Percentiles rank a stretch among this genome's conserved stretches.
Conservation (phyloP, 2,329 filamentous ascomycete species). For the Diaporthe destruens region DNA sequence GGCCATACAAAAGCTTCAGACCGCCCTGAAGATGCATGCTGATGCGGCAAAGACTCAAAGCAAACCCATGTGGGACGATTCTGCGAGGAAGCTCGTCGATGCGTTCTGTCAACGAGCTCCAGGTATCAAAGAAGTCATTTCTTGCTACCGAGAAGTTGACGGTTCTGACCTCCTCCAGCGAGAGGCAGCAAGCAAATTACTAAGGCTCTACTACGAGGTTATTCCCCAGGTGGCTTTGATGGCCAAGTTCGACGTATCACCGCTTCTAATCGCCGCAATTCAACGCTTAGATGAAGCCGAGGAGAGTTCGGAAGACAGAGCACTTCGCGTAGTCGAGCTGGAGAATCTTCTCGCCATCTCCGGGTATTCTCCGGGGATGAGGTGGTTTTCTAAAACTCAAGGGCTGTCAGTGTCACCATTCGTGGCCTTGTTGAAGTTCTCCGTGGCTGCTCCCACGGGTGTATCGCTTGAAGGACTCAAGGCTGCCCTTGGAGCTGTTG, state of each 20-base stretch:
- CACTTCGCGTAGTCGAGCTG: conserved; percentile 78
- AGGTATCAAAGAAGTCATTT: conserved; percentile 83
- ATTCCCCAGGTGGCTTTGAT: conserved; percentile 83
- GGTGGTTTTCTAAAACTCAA: conserved; percentile 86
- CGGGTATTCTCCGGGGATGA: conserved; percentile 83
- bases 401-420: conserved; percentile 76
- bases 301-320: conserved; percentile 56
- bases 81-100: conserved; percentile 74
- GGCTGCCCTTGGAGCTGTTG: conserved; percentile 70
- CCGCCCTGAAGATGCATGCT: conserved; percentile 72
- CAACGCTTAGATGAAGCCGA: conserved; percentile 67
- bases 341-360: conserved; percentile 87
- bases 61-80: conserved; percentile 74
- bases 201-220: conserved; percentile 87
- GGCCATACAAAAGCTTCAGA: conserved; percentile 81
- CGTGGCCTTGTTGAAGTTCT: conserved; percentile 74
- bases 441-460: conserved; percentile 61
- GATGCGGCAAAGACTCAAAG: conserved; percentile 54
- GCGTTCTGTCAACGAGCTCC: conserved; percentile 85
- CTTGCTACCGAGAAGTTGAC: conserved; percentile 76
- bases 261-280: conserved; percentile 78
- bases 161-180: conserved; percentile 80
- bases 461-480: conserved; percentile 65
- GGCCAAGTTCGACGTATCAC: conserved; percentile 89
- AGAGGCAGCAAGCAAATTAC: conserved; percentile 81